Percentiles rank a stretch among this genome's conserved stretches.
Evolutionary conservation across 2,329 filamentous ascomycete species (phyloP).

Genomic region (Penicillium vulpinum): DNA sequence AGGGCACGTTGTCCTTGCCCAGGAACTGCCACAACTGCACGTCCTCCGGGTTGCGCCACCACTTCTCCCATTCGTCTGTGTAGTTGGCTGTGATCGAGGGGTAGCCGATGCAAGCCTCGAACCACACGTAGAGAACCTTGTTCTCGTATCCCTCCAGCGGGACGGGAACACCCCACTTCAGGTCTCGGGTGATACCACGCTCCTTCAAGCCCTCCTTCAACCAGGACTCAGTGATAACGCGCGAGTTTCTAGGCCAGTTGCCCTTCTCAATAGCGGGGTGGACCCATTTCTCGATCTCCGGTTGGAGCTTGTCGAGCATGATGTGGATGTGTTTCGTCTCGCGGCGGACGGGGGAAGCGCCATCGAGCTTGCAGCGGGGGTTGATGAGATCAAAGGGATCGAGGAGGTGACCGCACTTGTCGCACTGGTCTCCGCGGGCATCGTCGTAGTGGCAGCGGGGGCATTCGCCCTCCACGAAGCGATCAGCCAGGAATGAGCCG

Average conservation of each 20-base stretch:
- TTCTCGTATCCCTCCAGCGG: conserved; percentile 63
- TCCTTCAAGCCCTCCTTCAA: conserved; percentile 75
- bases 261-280: conserved; percentile 71
- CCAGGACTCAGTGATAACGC: conserved; percentile 49
- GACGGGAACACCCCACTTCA: conserved; percentile 79
- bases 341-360: conserved; percentile 72
- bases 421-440: conserved; percentile 72
- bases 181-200: conserved; percentile 85
- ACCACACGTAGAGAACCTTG: conserved; percentile 91
- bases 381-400: conserved; percentile 76
- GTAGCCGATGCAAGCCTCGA: conserved; percentile 91
- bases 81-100: conserved; percentile 93
- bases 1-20: conserved; percentile 86
- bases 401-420: conserved; percentile 70
- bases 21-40: conserved; percentile 93
- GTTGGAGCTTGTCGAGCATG: conserved; percentile 78
- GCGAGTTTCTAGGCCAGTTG: conserved; percentile 48
- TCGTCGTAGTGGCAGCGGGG: conserved; percentile 61
- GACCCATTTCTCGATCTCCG: conserved; percentile 75
- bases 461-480: conserved; percentile 58
- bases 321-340: conserved; percentile 91
- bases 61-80: conserved; percentile 84
- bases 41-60: conserved; percentile 89
- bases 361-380: conserved; percentile 88
- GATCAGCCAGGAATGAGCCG: conserved; percentile 72